Conservation (phyloP, 768 basidiomycete species). For the Tricholoma hemisulphureum region DNA sequence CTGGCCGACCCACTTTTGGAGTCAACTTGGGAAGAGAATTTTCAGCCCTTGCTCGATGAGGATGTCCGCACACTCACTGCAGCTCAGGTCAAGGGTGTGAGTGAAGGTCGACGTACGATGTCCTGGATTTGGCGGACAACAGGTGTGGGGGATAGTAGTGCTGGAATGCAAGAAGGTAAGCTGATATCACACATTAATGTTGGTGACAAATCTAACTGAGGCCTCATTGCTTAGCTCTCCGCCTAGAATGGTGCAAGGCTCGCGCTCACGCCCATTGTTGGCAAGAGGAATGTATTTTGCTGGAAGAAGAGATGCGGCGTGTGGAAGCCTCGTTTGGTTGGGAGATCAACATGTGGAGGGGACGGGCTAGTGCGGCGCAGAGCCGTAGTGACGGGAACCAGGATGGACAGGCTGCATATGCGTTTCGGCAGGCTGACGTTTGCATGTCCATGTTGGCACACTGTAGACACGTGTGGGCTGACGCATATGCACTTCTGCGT, state of each 20-base stretch:
- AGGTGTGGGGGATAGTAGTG: background rate
- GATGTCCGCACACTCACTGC: background rate
- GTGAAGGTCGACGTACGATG: no score
- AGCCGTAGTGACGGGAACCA: background rate
- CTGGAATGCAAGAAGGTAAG: constrained; percentile 4
- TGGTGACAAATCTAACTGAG: background rate
- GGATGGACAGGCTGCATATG: constrained; percentile 9
- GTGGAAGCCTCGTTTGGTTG: constrained; percentile 6
- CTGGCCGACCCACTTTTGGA: background rate
- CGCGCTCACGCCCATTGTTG: constrained; percentile 1
- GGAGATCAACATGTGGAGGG: constrained; percentile 9
- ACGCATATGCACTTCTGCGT: background rate
- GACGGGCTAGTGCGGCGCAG: background rate
- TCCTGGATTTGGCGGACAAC: constrained; percentile 5
- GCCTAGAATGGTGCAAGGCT: constrained; percentile 11
- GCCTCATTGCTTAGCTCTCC: constrained; percentile 1
- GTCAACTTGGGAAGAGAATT: background rate
- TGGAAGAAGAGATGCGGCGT: constrained; percentile 13
- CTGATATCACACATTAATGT: background rate
- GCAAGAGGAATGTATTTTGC: constrained; percentile 10
- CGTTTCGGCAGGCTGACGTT: constrained; percentile 6
- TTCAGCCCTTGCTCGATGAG: background rate
- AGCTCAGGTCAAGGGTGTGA: background rate
- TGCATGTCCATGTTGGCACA: background rate
- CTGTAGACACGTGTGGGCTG: background rate